phyloP scores from a whole-genome alignment of 73 alveolate genomes.

The Symbiodinium natans region DNA sequence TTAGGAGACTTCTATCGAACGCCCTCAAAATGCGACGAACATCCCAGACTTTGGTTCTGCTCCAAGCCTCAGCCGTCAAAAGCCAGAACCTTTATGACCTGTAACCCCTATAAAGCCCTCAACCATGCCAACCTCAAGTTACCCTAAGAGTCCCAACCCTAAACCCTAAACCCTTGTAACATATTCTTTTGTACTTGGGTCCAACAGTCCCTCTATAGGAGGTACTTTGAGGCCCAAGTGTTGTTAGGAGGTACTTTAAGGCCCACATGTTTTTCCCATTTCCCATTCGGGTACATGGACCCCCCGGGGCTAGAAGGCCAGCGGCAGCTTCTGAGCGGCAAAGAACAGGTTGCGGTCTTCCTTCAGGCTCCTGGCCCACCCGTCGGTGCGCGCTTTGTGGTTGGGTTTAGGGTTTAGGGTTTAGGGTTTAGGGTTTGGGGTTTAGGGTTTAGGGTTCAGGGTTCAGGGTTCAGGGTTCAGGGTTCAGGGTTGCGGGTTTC shows the following conservation, averaged over 20 bases:
- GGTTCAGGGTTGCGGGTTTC: too few species aligned
- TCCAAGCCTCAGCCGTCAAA: too few species aligned
- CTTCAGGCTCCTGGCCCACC: conserved; percentile 94
- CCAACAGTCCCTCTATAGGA: too few species aligned
- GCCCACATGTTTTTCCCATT: too few species aligned
- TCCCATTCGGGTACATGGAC: too few species aligned
- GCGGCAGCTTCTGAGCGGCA: conserved; percentile 96
- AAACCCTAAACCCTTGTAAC: background rate
- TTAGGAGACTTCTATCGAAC: too few species aligned
- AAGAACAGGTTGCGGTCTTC: conserved; percentile 98
- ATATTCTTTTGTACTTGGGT: too few species aligned
- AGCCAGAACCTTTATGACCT: too few species aligned
- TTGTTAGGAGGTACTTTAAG: too few species aligned
- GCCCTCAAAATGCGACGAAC: too few species aligned
- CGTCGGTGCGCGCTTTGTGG: background rate
- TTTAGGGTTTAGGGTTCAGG: background rate
- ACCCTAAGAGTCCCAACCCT: background rate
- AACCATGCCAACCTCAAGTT: background rate
- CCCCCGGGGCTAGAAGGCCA: too few species aligned
- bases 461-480: background rate
- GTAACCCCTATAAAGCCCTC: background rate
- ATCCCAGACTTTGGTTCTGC: background rate
- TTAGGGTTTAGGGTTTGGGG: background rate
- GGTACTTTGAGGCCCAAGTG: too few species aligned
- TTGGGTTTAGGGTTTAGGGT: background rate